Conservation (phyloP, 768 basidiomycete genomes). For the Xanthoconium purpureum region DNA sequence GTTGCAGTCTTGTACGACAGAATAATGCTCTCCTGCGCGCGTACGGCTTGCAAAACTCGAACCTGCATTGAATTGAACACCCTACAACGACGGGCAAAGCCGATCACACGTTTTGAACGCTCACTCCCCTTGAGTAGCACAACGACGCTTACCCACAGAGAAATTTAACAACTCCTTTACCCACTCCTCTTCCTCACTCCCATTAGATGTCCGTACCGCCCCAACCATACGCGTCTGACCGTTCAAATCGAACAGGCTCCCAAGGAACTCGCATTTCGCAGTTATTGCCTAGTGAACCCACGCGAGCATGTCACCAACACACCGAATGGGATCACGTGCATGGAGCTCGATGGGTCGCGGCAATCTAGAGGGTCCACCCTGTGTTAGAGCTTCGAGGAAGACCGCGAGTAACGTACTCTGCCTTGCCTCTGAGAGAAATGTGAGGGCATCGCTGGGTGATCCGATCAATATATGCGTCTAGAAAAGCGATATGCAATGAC, state of each 20-base stretch:
- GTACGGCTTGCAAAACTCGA: slow-evolving; percentile 89
- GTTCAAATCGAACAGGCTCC: slow-evolving; percentile 73
- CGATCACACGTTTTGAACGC: neutral
- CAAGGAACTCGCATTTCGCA: slow-evolving; percentile 90
- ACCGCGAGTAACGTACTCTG: slow-evolving; percentile 75
- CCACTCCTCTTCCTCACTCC: slow-evolving; percentile 72
- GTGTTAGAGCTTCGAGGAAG: slow-evolving; percentile 85
- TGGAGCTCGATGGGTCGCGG: slow-evolving; percentile 96
- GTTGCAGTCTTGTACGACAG: slow-evolving; percentile 88
- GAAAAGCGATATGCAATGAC: neutral
- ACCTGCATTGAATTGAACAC: slow-evolving; percentile 46
- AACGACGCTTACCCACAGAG: slow-evolving; percentile 77
- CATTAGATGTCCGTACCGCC: slow-evolving; percentile 52
- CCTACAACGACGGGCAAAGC: neutral
- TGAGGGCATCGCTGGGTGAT: slow-evolving; percentile 65
- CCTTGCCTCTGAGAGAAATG: slow-evolving; percentile 75
- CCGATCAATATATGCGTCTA: neutral
- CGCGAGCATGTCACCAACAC: slow-evolving; percentile 97
- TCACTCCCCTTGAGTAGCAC: slow-evolving; percentile 77
- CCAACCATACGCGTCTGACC: slow-evolving; percentile 66
- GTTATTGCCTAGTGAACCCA: slow-evolving; percentile 98
- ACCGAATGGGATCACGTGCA: slow-evolving; percentile 94
- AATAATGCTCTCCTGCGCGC: slow-evolving; percentile 91
- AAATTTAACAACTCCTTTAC: slow-evolving; percentile 78
- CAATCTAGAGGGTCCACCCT: slow-evolving; percentile 79